Percentiles rank a stretch among this genome's conserved stretches.
These are phyloP conservation scores for Ailanthus altissimus DNA, from an alignment of 345 rosid species.

Conservation along the genomic window DNA sequence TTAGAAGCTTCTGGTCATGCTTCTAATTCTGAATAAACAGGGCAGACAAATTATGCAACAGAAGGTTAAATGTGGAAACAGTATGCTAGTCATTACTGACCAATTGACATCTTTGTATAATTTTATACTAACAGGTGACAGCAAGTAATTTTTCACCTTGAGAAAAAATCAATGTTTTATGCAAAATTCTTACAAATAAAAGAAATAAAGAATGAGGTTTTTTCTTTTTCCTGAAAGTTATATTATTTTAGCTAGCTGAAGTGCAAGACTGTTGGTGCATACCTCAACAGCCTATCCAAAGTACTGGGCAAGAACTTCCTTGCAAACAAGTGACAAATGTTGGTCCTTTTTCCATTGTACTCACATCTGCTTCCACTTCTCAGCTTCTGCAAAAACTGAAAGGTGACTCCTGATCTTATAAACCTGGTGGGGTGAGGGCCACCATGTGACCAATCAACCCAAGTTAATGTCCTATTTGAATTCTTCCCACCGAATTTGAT, in stretches of 20 bases:
- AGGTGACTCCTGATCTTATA: constrained; percentile 45
- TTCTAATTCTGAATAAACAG: too few relatives aligned
- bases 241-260: constrained; percentile 25
- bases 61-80: neutral
- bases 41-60: neutral
- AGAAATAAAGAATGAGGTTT: constrained; percentile 2
- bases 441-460: constrained; percentile 82
- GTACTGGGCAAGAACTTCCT: constrained; percentile 73
- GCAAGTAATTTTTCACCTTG: neutral
- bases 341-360: constrained; percentile 58
- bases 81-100: neutral
- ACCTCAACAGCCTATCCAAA: constrained; percentile 54
- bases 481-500: constrained; percentile 38
- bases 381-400: constrained; percentile 49
- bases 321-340: constrained; percentile 66
- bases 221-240: neutral
- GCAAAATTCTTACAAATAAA: constrained; percentile 3
- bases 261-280: constrained; percentile 53
- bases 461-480: constrained; percentile 71
- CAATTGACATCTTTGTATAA: neutral
- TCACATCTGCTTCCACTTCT: constrained; percentile 49
- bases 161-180: neutral
- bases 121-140: neutral
- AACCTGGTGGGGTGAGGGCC: constrained; percentile 74
- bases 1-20: too few relatives aligned